These are phyloP conservation scores for Globisporangium ultimum DNA, from an alignment of 352 stramenopile genomes.

Conservation along the genomic window DNA sequence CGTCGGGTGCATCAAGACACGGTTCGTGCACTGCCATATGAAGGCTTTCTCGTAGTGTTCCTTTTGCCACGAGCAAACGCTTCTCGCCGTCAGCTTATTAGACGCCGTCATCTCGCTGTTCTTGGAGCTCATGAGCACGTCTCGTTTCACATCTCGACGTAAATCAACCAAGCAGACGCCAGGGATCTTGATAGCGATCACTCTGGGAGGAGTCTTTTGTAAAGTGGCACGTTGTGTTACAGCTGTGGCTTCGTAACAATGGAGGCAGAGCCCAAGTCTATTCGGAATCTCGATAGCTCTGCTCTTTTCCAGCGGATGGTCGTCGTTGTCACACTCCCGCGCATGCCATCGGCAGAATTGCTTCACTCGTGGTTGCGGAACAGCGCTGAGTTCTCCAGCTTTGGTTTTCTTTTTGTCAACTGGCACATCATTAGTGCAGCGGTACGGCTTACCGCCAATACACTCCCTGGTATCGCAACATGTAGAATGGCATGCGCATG, in stretches of 20 bases:
- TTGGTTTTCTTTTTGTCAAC: conserved; percentile 11
- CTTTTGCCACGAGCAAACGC: conserved; percentile 52
- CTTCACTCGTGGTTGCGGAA: not conserved
- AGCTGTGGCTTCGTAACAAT: conserved; percentile 54
- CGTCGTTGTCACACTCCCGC: conserved; percentile 31
- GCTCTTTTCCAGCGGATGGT: conserved; percentile 48
- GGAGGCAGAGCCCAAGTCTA: conserved; percentile 46
- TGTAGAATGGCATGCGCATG: too few species aligned
- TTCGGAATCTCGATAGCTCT: conserved; percentile 59
- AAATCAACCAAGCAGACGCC: conserved; percentile 33
- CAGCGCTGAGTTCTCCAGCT: not conserved
- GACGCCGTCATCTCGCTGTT: conserved; percentile 8
- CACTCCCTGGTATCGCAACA: conserved; percentile 20
- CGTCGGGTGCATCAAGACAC: conserved; percentile 57
- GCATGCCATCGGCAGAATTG: conserved; percentile 54
- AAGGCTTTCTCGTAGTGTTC: conserved; percentile 48
- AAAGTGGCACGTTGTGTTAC: conserved; percentile 33
- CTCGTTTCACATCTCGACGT: conserved; percentile 20
- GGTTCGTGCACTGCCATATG: conserved; percentile 58
- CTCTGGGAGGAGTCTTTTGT: conserved; percentile 40
- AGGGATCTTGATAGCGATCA: conserved; percentile 34
- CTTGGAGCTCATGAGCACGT: conserved; percentile 13
- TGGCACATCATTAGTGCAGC: conserved; percentile 39
- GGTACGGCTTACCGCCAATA: conserved; percentile 42
- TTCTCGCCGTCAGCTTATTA: conserved; percentile 19